Conservation (phyloP, 192 early-diverging fungal genomes). For the Hyaloraphidium curvatum region DNA sequence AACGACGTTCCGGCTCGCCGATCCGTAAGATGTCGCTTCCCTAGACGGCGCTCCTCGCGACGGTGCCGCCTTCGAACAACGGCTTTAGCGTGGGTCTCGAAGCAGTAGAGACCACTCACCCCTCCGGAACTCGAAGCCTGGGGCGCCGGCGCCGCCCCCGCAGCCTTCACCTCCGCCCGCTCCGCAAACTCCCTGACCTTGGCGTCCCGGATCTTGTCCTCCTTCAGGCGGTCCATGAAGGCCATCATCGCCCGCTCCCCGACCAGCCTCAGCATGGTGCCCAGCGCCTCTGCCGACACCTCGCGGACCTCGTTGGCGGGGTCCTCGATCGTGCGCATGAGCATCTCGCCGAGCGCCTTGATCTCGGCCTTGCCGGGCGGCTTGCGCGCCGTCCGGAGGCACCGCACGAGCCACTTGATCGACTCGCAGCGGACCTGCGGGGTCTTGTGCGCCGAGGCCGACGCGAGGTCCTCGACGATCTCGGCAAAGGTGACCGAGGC, state of each 20-base stretch:
- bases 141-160: not conserved
- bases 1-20: too few relatives aligned
- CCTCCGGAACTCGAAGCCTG: too few relatives aligned
- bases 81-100: not conserved
- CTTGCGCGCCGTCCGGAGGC: conserved; percentile 46
- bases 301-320: conserved; percentile 66
- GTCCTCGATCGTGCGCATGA: conserved; percentile 34
- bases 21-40: too few relatives aligned
- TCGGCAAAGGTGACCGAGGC: conserved; percentile 35
- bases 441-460: conserved; percentile 67
- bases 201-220: conserved; percentile 69
- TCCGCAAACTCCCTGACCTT: conserved; percentile 79
- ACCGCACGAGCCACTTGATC: conserved; percentile 50
- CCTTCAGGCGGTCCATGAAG: conserved; percentile 58
- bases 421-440: conserved; percentile 71
- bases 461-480: conserved; percentile 56
- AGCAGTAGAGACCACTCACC: not conserved
- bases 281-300: conserved; percentile 62
- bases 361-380: conserved; percentile 59
- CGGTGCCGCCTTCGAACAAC: too few relatives aligned
- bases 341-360: conserved; percentile 53
- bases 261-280: conserved; percentile 73
- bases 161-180: conserved; percentile 60
- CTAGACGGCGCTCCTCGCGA: too few relatives aligned
- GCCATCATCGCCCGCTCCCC: conserved; percentile 49